Base-by-base conservation (phyloP, 352 stramenopile species). In the Thalassiosira exigua region DNA sequence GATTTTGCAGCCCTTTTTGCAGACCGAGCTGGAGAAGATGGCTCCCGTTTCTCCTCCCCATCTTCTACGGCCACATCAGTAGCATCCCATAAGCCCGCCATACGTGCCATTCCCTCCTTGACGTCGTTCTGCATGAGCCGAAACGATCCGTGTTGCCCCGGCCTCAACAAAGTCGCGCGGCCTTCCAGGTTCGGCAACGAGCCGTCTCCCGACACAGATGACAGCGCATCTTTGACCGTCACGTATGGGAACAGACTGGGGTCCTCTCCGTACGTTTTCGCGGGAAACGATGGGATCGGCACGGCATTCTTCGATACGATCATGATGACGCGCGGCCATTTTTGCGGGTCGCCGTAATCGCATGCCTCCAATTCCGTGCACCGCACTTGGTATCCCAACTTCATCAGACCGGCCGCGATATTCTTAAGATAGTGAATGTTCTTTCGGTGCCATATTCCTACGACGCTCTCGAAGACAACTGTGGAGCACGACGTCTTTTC, bases 321-420 rank as follows among this genome's bases (percentile, higher is more conserved):
- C 46, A 87, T 69, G 52, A 84, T 59, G 27, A 87, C 41, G 21
- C 74, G 41, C 42, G 62, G 56, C 14, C 79, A 32, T n/a, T 69
- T 62, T 56, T 87, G 79, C 39, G 79, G 57, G 68, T 82, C 66
- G 39, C 79, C 79, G 52, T 79, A 84, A 41, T 84, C 69, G 68
- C 74, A 78, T 12, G 77, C 56, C 29, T 52, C 12, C n/a, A 79
- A 22, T 7, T 36, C 30, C 33, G 48, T 67, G 14, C 59, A 70
- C 56, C 58, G 42, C 14, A 79, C 46, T 72, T 81, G 79, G 48
- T 84, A 86, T 22, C 74, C 74, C 22, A 84, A 30, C 36, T 67
- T 42, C n/a, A 83, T 26, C 5, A 86, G 33, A 2, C 58, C 59
- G 44, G 41, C 69, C 12, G 69, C 50, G 21, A 81, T 80, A 9